phyloP scores from a whole-genome alignment of 495 filamentous ascomycete species.

The Massariosphaeria phaeospora region DNA sequence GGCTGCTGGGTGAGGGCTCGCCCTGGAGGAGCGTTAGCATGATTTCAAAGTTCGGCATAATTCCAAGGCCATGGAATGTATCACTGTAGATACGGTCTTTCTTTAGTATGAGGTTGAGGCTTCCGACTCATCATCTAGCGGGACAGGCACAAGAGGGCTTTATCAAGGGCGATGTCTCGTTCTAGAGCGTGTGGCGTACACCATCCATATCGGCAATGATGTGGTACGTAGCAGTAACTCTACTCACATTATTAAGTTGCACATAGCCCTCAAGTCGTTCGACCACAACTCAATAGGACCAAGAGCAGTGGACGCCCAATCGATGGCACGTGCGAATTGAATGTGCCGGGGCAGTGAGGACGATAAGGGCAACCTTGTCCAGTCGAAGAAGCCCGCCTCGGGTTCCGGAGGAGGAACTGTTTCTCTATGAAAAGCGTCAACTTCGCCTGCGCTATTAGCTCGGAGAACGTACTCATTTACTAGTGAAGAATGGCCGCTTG shows the following conservation, averaged over 20 bases:
- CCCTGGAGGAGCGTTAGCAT: slow-evolving; percentile 32
- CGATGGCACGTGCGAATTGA: slow-evolving; percentile 57
- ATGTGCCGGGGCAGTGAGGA: slow-evolving; percentile 57
- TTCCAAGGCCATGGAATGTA: too few relatives aligned
- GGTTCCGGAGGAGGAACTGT: slow-evolving; percentile 6
- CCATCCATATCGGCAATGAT: too few relatives aligned
- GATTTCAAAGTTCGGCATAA: background rate
- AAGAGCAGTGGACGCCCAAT: slow-evolving; percentile 61
- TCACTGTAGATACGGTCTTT: too few relatives aligned
- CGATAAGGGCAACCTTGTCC: slow-evolving; percentile 59
- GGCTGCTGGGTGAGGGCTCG: slow-evolving; percentile 63
- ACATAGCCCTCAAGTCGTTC: slow-evolving; percentile 58
- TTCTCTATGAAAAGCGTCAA: slow-evolving; percentile 37
- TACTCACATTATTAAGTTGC: slow-evolving; percentile 57
- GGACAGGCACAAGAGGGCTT: too few relatives aligned
- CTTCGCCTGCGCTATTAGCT: slow-evolving; percentile 35
- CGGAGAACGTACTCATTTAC: slow-evolving; percentile 36
- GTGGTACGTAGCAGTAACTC: too few relatives aligned
- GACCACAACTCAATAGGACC: slow-evolving; percentile 64
- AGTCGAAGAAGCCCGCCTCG: slow-evolving; percentile 54
- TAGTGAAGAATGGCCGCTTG: slow-evolving; percentile 26
- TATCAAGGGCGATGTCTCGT: too few relatives aligned
- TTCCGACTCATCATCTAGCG: too few relatives aligned
- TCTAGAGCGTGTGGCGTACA: too few relatives aligned
- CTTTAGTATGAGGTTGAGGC: too few relatives aligned